Percentiles rank a stretch among this genome's conserved stretches.
Conservation (phyloP, 2,329 filamentous ascomycete genomes). For the Polychaeton citri region DNA sequence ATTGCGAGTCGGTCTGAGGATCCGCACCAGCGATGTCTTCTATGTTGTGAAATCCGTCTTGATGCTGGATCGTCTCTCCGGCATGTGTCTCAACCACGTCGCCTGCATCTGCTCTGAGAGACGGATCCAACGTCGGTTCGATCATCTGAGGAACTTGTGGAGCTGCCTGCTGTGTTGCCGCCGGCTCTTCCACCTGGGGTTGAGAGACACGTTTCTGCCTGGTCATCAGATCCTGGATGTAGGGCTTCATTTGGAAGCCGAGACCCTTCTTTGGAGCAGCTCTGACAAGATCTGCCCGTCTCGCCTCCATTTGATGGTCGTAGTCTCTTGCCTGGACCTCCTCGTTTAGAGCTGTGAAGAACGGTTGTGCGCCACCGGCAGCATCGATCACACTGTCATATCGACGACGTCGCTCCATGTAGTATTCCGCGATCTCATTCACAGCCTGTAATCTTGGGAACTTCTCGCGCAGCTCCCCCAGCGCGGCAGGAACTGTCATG, state of each 20-base stretch:
- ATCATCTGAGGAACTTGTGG: neutral
- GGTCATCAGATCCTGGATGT: neutral
- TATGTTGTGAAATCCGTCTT: neutral
- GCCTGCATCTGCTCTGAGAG: neutral
- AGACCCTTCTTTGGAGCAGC: constrained; percentile 9
- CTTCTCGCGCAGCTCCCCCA: constrained; percentile 28
- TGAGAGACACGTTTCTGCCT: neutral
- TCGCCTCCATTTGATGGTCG: constrained; percentile 3
- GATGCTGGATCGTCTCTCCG: neutral
- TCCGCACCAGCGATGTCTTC: neutral
- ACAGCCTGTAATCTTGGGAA: constrained; percentile 41
- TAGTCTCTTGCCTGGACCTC: constrained; percentile 13
- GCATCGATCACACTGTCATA: constrained; percentile 28
- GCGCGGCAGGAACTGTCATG: constrained; percentile 19
- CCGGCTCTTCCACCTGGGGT: neutral
- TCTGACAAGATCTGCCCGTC: constrained; percentile 9
- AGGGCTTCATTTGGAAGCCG: constrained; percentile 1
- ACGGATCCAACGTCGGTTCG: neutral
- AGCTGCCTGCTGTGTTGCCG: neutral
- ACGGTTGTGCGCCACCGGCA: constrained; percentile 30
- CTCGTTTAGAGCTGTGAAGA: constrained; percentile 20
- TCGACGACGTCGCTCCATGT: constrained; percentile 20
- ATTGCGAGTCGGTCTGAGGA: neutral
- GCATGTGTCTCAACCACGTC: neutral
- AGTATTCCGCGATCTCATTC: constrained; percentile 18